Evolutionary conservation across 768 basidiomycete species (phyloP), one percentile per base, ranked within the genome.

Genomic region (Auriscalpium microsporum): DNA sequence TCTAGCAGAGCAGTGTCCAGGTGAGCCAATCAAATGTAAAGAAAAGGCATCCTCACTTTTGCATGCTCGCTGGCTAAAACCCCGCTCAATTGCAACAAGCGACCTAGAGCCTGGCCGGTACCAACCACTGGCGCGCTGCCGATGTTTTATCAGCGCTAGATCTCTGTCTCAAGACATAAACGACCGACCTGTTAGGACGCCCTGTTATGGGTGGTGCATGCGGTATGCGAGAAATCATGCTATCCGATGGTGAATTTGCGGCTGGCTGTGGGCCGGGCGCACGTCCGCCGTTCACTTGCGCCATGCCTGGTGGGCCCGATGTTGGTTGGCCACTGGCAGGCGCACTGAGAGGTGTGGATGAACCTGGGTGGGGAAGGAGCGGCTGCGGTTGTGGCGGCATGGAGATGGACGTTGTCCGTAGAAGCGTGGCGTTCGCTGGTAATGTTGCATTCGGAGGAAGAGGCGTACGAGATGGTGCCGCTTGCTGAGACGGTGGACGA

Each of bases 51-150:
- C 75, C 78, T 45, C 52, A 82, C 77, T 55, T 67, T 71, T 58
- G 72, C 69, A 53, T 72, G 75, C 59, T 86, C 84, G 35, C 65
- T 72, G 1, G 83, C 76, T 5, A 91, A 73, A 33, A 78, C 69
- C 10, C 79, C 81, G 59, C 87, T 89, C 62, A 92, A 87, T 56
- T 86, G 81, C 21, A 89, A 67, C 53, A 92, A 65, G 21, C 84
- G 78, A 44, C 75, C 69, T 17, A 87, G 68, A 8, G 83, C 85
- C 69, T 86, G 84, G 16, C 88, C 86, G 19, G 72, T 67, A 13
- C 80, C 80, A 50, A 84, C 48, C 16, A 50, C 11, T 3, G 55
- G 53, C 10, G 45, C 46, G 33, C 55, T 58, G 36, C 45, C 48
- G 7, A 8, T 10, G 13, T 21, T 13, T 9, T 19, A 44, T 17